Evolutionary conservation across 768 basidiomycete species (phyloP).

Genomic region (Russula sp.): DNA sequence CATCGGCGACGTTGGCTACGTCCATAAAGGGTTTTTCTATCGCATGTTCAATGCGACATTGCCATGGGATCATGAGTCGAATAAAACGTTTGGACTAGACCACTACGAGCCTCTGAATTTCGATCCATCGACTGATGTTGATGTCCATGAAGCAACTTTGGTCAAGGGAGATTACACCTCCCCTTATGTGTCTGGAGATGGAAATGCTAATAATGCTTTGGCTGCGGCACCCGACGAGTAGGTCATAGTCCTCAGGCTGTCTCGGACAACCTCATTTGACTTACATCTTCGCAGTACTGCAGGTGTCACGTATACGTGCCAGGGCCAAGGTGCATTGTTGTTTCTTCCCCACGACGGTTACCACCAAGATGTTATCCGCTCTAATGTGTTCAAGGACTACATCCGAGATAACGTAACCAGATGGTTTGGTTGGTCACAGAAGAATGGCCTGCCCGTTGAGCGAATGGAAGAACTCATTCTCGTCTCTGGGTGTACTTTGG

Average conservation of each 20-base stretch:
- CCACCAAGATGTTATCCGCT: background rate
- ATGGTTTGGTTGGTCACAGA: background rate
- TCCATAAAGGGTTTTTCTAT: conserved; percentile 13
- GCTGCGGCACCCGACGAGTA: background rate
- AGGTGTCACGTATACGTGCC: background rate
- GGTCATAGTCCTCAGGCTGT: background rate
- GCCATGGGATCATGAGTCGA: background rate
- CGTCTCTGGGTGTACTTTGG: conserved; percentile 7
- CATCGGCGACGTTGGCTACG: conserved; percentile 21
- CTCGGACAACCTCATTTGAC: background rate
- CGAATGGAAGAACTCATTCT: conserved; percentile 13
- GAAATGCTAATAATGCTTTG: background rate
- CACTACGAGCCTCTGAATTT: background rate
- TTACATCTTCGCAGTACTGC: background rate
- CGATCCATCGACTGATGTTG: background rate
- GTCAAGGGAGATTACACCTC: background rate
- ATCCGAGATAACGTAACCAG: background rate
- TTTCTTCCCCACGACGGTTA: background rate
- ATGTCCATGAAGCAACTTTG: background rate
- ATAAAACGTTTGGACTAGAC: background rate
- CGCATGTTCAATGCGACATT: conserved; percentile 17
- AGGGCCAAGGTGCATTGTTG: background rate
- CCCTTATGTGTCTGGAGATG: background rate
- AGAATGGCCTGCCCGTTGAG: background rate
- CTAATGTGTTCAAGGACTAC: background rate